phyloP scores from a whole-genome alignment of 768 basidiomycete species.

The Hericium coralloides region DNA sequence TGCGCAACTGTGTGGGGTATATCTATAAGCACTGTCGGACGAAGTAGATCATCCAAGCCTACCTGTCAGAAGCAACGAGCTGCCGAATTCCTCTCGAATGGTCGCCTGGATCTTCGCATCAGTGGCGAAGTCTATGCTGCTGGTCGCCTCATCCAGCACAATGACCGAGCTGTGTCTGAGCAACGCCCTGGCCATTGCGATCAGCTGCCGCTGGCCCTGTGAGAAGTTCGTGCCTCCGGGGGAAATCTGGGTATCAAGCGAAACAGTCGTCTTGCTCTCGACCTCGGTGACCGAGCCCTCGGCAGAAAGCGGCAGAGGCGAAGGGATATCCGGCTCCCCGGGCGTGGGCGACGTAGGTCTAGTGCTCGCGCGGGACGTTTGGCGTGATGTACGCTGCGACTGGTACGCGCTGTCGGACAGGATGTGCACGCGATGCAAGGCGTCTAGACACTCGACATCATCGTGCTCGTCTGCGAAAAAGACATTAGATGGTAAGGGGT shows the following conservation, averaged over 20 bases:
- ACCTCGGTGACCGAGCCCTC: slow-evolving; percentile 34
- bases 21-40: too few species aligned
- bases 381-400: slow-evolving; percentile 43
- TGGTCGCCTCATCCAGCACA: slow-evolving; percentile 77
- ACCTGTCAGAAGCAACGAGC: slow-evolving; percentile 40
- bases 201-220: slow-evolving; percentile 83
- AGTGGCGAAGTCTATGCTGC: slow-evolving; percentile 80
- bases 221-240: slow-evolving; percentile 88
- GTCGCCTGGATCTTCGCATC: slow-evolving; percentile 87
- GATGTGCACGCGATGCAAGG: slow-evolving; percentile 75
- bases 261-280: slow-evolving; percentile 47
- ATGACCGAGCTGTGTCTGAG: slow-evolving; percentile 65
- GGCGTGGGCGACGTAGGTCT: slow-evolving; percentile 29
- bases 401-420: slow-evolving; percentile 39
- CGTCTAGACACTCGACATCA: slow-evolving; percentile 74
- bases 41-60: background rate
- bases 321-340: slow-evolving; percentile 27
- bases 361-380: slow-evolving; percentile 38
- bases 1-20: background rate
- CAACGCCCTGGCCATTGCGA: slow-evolving; percentile 79
- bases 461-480: slow-evolving; percentile 51
- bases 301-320: slow-evolving; percentile 33
- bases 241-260: slow-evolving; percentile 72
- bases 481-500: background rate
- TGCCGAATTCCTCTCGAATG: slow-evolving; percentile 77